Evolutionary conservation across 768 basidiomycete genomes (phyloP).

Genomic region (Pisolithus marmoratus): DNA sequence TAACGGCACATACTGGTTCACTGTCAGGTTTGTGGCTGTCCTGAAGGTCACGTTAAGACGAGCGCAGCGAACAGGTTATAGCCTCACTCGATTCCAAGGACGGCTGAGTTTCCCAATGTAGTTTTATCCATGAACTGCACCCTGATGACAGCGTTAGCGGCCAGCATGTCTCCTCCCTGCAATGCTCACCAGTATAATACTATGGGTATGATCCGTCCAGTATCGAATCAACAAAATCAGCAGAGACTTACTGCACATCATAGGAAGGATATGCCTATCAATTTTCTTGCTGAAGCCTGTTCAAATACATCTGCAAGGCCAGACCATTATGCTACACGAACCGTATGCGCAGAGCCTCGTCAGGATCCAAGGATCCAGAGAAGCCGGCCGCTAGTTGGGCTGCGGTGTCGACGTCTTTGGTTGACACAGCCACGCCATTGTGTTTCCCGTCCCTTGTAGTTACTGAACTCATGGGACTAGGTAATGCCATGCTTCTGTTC

Average conservation of each 20-base stretch:
- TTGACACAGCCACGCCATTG: constrained; percentile 32
- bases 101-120: constrained; percentile 60
- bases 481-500: no score
- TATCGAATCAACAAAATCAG: background rate
- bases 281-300: constrained; percentile 46
- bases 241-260: constrained; percentile 60
- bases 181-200: constrained; percentile 48
- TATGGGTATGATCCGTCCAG: constrained; percentile 16
- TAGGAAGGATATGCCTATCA: constrained; percentile 58
- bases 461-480: constrained; percentile 5
- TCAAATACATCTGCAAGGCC: background rate
- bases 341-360: constrained; percentile 48
- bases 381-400: constrained; percentile 50
- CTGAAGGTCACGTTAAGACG: constrained; percentile 26
- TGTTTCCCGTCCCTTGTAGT: constrained; percentile 24
- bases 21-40: constrained; percentile 53
- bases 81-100: constrained; percentile 61
- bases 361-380: constrained; percentile 40
- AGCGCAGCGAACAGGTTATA: background rate
- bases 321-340: constrained; percentile 13
- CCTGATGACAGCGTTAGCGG: constrained; percentile 29
- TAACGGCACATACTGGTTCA: constrained; percentile 47
- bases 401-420: constrained; percentile 54
- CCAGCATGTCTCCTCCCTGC: background rate
- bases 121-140: constrained; percentile 80